Conservation (phyloP, 2,329 filamentous ascomycete species). For the Penicillium sclerotiorum region DNA sequence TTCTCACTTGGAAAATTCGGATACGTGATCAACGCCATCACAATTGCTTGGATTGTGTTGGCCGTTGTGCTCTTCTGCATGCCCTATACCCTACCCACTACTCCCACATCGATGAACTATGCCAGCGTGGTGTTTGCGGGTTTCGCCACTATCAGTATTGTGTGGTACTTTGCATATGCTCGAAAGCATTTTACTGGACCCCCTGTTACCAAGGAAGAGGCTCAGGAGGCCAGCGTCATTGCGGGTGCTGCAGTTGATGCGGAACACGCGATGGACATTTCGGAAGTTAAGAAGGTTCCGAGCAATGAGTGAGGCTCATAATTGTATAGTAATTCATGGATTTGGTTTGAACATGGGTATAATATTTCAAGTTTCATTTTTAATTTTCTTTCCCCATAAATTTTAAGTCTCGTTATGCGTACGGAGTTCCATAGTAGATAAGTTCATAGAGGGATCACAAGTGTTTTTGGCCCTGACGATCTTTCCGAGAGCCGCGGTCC, state of each 20-base stretch:
- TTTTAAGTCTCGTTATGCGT: no score
- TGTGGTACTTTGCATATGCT: conserved; percentile 66
- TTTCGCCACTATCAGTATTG: conserved; percentile 61
- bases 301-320: background rate
- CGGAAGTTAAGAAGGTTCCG: conserved; percentile 23
- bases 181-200: conserved; percentile 67
- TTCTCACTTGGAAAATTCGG: conserved; percentile 73
- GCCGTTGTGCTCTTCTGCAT: conserved; percentile 76
- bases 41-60: conserved; percentile 70
- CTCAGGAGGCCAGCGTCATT: conserved; percentile 32
- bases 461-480: conserved; percentile 24
- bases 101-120: conserved; percentile 65
- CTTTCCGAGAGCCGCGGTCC: conserved; percentile 38
- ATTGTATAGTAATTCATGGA: conserved; percentile 12
- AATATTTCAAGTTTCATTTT: background rate
- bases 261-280: conserved; percentile 27
- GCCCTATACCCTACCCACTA: conserved; percentile 64
- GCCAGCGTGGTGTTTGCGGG: conserved; percentile 67
- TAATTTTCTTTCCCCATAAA: background rate
- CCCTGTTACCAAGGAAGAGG: conserved; percentile 35
- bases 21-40: conserved; percentile 66
- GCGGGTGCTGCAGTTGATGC: conserved; percentile 36
- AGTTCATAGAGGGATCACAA: conserved; percentile 37
- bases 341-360: background rate
- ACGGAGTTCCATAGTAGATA: no score